Conservation (phyloP, 306 rosid genomes). For the Quercus berberidifolia region DNA sequence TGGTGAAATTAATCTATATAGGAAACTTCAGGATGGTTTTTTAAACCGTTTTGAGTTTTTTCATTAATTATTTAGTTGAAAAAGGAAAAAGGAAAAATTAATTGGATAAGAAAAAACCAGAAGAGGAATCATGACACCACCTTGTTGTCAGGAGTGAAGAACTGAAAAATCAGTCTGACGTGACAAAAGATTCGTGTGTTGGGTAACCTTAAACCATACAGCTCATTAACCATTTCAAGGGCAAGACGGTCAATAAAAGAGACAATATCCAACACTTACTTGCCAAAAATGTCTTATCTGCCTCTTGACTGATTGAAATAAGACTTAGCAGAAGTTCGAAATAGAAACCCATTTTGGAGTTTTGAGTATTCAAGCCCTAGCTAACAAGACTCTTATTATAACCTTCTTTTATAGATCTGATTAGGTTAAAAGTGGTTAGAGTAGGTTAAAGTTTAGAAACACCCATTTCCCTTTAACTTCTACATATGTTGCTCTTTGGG, state of each 20-base stretch:
- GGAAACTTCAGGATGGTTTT: too few relatives aligned
- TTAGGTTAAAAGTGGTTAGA: constrained; percentile 16
- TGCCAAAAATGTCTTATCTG: not conserved
- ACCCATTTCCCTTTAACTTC: not conserved
- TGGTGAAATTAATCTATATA: too few relatives aligned
- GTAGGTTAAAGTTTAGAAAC: constrained; percentile 8
- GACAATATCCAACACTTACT: not conserved
- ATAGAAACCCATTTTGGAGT: not conserved
- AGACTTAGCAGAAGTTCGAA: not conserved
- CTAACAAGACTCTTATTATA: not conserved
- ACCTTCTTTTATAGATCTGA: not conserved
- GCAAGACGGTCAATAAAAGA: not conserved
- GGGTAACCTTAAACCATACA: not conserved
- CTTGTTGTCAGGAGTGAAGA: constrained; percentile 28
- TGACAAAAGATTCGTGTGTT: constrained; percentile 29
- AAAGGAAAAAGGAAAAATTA: not conserved
- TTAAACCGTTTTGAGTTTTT: too few relatives aligned
- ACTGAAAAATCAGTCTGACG: constrained; percentile 34
- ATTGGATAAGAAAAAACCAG: not conserved
- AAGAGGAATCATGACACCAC: constrained; percentile 20
- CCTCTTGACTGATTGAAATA: not conserved
- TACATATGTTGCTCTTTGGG: not conserved
- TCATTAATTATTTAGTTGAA: not conserved
- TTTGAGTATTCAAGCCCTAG: not conserved
- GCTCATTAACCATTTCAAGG: not conserved